These are phyloP conservation scores for Saccharomycopsis synnaedendra DNA, from an alignment of 805 yeast genomes.

Conservation along the genomic window DNA sequence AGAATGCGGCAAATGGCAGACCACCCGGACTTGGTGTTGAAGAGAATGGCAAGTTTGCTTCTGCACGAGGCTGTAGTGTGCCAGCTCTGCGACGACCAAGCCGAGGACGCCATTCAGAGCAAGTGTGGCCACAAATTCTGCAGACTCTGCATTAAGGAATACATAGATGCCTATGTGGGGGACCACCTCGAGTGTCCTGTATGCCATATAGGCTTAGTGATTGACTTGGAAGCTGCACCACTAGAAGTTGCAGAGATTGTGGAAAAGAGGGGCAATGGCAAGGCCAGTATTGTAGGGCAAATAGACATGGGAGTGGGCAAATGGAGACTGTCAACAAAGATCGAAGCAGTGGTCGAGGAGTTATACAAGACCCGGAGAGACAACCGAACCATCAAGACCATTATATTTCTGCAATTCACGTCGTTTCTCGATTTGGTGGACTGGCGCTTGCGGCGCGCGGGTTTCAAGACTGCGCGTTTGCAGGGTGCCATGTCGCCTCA, in stretches of 20 bases:
- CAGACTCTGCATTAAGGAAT: constrained; percentile 84
- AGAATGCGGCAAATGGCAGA: constrained; percentile 98
- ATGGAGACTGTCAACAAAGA: constrained; percentile 93
- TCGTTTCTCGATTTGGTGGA: constrained; percentile 93
- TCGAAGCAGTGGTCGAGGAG: constrained; percentile 93
- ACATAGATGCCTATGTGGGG: constrained; percentile 60
- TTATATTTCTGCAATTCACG: constrained; percentile 95
- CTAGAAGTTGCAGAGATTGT: constrained; percentile 54
- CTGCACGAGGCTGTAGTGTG: constrained; percentile 50
- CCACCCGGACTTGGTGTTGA: constrained; percentile 90
- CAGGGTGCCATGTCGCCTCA: constrained; percentile 97
- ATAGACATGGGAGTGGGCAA: constrained; percentile 68
- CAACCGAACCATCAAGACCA: constrained; percentile 80
- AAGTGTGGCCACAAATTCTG: constrained; percentile 93
- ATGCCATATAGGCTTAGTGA: constrained; percentile 86
- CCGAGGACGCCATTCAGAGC: constrained; percentile 93
- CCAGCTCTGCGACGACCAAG: constrained; percentile 93
- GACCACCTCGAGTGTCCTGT: constrained; percentile 79
- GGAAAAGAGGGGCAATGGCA: constrained; percentile 37
- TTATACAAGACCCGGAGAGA: constrained; percentile 79
- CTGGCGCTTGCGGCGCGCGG: constrained; percentile 92
- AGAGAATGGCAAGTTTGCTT: constrained; percentile 39
- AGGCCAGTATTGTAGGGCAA: constrained; percentile 68
- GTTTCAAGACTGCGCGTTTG: constrained; percentile 85
- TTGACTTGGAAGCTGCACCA: constrained; percentile 82